Conservation (phyloP, 139 green algal genomes). For the Haematococcus lacustris region DNA sequence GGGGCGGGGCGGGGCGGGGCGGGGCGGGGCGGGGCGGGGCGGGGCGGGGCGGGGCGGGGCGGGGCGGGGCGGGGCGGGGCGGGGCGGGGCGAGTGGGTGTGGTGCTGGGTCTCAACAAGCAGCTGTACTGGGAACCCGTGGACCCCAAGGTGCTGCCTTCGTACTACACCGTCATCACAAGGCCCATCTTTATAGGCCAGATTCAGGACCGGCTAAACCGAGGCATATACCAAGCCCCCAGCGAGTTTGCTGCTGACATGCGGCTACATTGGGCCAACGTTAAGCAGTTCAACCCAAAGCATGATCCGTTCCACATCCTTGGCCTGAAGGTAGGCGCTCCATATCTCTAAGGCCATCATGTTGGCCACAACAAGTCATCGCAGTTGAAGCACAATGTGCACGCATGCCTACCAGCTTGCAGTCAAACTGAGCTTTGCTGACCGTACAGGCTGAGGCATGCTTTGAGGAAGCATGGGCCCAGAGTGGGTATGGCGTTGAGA, state of each 20-base stretch:
- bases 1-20: too few relatives aligned
- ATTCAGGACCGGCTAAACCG: not conserved
- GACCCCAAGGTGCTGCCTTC: constrained; percentile 2
- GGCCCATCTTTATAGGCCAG: constrained; percentile 8
- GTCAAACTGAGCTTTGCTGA: too few relatives aligned
- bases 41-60: too few relatives aligned
- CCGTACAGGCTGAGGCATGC: not conserved
- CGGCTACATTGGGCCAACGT: constrained; percentile 5
- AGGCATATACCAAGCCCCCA: not conserved
- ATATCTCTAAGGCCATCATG: too few relatives aligned
- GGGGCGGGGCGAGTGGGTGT: too few relatives aligned
- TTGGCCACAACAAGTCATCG: too few relatives aligned
- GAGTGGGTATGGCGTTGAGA: not conserved
- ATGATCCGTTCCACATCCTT: constrained; percentile 2
- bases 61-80: too few relatives aligned
- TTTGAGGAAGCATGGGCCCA: constrained; percentile 2
- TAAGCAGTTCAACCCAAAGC: constrained; percentile 4
- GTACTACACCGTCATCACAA: constrained; percentile 5
- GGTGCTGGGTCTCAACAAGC: not conserved
- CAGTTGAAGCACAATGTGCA: too few relatives aligned
- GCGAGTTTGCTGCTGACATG: constrained; percentile 3
- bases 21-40: too few relatives aligned
- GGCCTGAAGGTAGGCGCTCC: constrained; percentile 6
- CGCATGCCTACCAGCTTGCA: too few relatives aligned
- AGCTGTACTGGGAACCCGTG: constrained; percentile 2